Percentiles rank a stretch among this genome's conserved stretches.
phyloP scores from a whole-genome alignment of 306 rosid species.

The Benincasa hispida region DNA sequence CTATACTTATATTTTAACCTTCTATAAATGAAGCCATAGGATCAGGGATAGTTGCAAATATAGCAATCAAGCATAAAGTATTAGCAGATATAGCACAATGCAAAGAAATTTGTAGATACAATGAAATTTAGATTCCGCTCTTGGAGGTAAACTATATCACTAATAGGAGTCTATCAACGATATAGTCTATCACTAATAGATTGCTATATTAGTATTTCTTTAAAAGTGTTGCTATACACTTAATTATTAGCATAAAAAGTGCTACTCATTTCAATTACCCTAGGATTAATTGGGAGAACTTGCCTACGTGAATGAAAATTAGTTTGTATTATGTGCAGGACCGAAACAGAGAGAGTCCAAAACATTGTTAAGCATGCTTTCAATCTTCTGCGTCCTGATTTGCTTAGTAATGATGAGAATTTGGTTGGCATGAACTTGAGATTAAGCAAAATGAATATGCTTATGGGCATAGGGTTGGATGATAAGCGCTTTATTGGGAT shows the following conservation, averaged over 20 bases:
- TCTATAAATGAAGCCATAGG: background rate
- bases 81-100: too few relatives aligned
- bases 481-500: constrained; percentile 14
- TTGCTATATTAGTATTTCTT: too few relatives aligned
- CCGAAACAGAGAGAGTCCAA: background rate
- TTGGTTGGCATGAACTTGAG: constrained; percentile 9
- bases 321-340: background rate
- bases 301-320: background rate
- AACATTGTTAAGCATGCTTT: background rate
- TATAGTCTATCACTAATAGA: too few relatives aligned
- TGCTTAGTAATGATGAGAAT: background rate
- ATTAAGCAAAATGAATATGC: background rate
- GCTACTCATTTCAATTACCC: too few relatives aligned
- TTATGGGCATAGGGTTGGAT: background rate
- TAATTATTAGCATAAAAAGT: too few relatives aligned
- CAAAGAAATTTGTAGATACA: too few relatives aligned
- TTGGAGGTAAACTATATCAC: too few relatives aligned
- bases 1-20: background rate
- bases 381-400: background rate
- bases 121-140: too few relatives aligned
- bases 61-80: too few relatives aligned
- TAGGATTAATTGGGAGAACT: background rate
- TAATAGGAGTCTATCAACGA: too few relatives aligned
- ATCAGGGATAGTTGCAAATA: background rate
- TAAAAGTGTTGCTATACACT: too few relatives aligned